Base-by-base conservation (phyloP, 768 basidiomycete genomes). In the Hebeloma cylindrosporum region DNA sequence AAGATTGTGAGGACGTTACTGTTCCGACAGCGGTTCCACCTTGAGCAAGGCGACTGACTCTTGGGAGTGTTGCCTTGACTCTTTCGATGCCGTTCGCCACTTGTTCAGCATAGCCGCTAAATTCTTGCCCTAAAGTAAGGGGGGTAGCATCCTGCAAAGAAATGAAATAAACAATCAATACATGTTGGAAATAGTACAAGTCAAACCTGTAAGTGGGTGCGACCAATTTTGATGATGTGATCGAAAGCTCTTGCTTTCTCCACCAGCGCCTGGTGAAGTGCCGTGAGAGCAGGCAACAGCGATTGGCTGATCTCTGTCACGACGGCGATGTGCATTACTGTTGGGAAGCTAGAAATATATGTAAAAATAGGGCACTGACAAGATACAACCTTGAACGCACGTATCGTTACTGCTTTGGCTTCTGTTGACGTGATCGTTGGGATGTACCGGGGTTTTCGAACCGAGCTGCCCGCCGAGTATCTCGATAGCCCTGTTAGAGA, bases 371-470 rank as follows among this genome's bases (percentile, higher is more conserved):
- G 5, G 8, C 28, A 18, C 21, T 11, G 26, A 21, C 7, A 18
- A 28, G 6, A 35, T 13, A 8, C 18, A 20, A 13, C 5, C 7
- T 23, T 17, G 14, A 6, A 73, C 87, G 59, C 64, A 93, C 92
- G 94, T 93, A 69, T 99, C 96, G 60, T 99, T 99, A 61, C 92
- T 94, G 53, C 92, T 95, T 68, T 98, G 95, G 65, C 91, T 93
- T 88, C 88, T 95, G 74, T 99, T 99, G 58, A 97, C 94, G 68
- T 99, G 96, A 62, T 99, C 96, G 66, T 99, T 99, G 27, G 96
- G 96, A 64, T 99, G 96, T 2, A 99, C 94, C 7, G 96, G 96
- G 58, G 77, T 91, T 77, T 98, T 99, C 34, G 89, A 92, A 25
- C 96, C 96, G 45, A 97, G 75, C 69, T 93, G 78, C 13, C 96